Percentiles rank a stretch among this genome's conserved stretches.
These are phyloP conservation scores for Amborella trichopoda DNA, from an alignment of 164 flowering plant genomes.

Conservation along the genomic window DNA sequence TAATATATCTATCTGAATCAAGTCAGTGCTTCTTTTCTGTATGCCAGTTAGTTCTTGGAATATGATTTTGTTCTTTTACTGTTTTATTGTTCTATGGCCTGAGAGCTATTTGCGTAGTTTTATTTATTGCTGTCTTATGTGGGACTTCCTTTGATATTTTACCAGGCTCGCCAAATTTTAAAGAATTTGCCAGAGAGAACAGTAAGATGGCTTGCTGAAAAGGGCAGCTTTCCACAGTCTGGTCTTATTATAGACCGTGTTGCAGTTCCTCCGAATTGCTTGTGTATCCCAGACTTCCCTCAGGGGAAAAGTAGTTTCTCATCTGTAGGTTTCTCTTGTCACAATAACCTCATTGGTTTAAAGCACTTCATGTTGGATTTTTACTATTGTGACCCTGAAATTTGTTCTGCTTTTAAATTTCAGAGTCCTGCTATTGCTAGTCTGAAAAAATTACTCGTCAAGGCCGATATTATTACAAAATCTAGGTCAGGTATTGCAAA, in stretches of 20 bases:
- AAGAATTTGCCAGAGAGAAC: slow-evolving; percentile 57
- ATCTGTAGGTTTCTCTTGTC: slow-evolving; percentile 36
- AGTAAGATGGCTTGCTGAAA: slow-evolving; percentile 42
- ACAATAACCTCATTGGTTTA: too few species aligned
- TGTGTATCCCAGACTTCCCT: slow-evolving; percentile 80
- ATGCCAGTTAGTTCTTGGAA: too few species aligned
- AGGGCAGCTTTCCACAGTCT: slow-evolving; percentile 67
- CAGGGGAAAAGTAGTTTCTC: slow-evolving; percentile 80
- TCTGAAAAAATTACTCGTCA: slow-evolving; percentile 68
- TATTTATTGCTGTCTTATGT: too few species aligned
- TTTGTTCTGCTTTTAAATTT: slow-evolving; percentile 3
- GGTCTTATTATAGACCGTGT: slow-evolving; percentile 59
- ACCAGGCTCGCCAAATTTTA: slow-evolving; percentile 60
- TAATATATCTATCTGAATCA: too few species aligned
- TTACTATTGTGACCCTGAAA: neutral
- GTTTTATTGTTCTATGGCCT: too few species aligned
- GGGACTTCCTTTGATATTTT: too few species aligned
- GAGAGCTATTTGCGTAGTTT: too few species aligned
- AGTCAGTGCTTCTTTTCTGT: too few species aligned
- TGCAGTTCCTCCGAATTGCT: slow-evolving; percentile 96
- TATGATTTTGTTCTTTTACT: too few species aligned
- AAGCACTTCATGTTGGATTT: neutral
- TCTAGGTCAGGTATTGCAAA: slow-evolving; percentile 78
- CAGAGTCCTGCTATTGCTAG: slow-evolving; percentile 61
- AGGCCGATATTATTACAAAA: slow-evolving; percentile 54